Conservation (phyloP, 2,329 filamentous ascomycete species). For the Huntiella abstrusa region DNA sequence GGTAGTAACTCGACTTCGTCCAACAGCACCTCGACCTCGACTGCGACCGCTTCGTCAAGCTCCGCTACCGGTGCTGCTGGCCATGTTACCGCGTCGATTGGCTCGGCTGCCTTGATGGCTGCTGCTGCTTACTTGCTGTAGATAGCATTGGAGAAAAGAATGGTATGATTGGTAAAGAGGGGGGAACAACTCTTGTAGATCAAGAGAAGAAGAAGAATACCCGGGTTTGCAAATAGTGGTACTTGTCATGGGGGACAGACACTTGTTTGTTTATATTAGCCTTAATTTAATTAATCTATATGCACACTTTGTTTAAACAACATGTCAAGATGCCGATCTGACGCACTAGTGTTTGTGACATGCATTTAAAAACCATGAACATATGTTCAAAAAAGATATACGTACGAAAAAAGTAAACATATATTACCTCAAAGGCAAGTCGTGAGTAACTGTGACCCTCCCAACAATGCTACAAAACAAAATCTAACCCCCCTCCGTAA, state of each 20-base stretch:
- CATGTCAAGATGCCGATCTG: too few relatives aligned
- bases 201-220: background rate
- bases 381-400: too few relatives aligned
- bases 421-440: too few relatives aligned
- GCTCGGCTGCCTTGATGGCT: conserved; percentile 9
- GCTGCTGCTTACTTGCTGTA: conserved; percentile 10
- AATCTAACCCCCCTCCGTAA: conserved; percentile 7
- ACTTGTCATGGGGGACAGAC: too few relatives aligned
- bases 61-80: conserved; percentile 6
- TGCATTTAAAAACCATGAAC: too few relatives aligned
- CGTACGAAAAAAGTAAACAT: too few relatives aligned
- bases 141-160: background rate
- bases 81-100: conserved; percentile 4
- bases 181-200: background rate
- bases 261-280: too few relatives aligned
- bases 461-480: background rate
- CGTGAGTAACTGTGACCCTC: conserved; percentile 5
- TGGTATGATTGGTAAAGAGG: background rate
- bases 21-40: conserved; percentile 3
- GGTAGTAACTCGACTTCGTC: conserved; percentile 7
- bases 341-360: too few relatives aligned
- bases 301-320: too few relatives aligned
- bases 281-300: too few relatives aligned
- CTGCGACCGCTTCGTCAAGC: conserved; percentile 2
- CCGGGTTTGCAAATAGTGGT: background rate